Conservation (phyloP, 768 basidiomycete species). For the Kwoniella heveanensis region DNA sequence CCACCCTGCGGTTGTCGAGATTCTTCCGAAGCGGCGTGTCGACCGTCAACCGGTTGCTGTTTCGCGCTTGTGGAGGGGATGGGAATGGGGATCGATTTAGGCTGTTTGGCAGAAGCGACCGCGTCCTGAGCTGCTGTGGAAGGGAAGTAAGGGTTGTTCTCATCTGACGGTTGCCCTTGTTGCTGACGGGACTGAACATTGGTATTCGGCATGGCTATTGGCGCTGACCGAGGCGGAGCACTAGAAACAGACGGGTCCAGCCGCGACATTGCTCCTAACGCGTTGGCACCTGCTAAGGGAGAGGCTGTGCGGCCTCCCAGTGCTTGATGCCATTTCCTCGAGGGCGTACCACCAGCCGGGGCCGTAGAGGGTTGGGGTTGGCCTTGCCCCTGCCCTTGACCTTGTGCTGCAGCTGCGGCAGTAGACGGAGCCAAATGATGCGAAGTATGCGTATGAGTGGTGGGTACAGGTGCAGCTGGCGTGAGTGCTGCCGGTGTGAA, state of each 20-base stretch:
- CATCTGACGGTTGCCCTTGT: constrained; percentile 1
- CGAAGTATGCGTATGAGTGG: constrained; percentile 37
- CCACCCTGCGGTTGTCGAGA: not conserved
- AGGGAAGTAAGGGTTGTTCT: constrained; percentile 50
- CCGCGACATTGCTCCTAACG: constrained; percentile 37
- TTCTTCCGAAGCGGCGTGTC: not conserved
- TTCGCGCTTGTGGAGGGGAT: not conserved
- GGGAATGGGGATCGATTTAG: constrained; percentile 29
- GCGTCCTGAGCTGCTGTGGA: constrained; percentile 24
- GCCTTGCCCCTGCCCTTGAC: not conserved
- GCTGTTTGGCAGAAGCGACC: constrained; percentile 9
- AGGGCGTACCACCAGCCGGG: constrained; percentile 2
- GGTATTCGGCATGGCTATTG: constrained; percentile 20
- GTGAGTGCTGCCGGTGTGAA: constrained; percentile 52
- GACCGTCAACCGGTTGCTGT: not conserved
- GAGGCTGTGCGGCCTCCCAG: constrained; percentile 35
- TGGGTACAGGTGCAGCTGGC: constrained; percentile 41
- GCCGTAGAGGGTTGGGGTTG: not conserved
- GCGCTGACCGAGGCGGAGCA: constrained; percentile 16
- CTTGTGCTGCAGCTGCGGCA: constrained; percentile 3
- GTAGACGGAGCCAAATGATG: constrained; percentile 33
- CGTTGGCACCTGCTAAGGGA: constrained; percentile 33
- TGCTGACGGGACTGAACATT: constrained; percentile 9
- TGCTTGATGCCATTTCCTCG: constrained; percentile 39
- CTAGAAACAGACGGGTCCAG: constrained; percentile 17